Conservation (phyloP, 257 asterid genomes). For the Solanum piurae region DNA sequence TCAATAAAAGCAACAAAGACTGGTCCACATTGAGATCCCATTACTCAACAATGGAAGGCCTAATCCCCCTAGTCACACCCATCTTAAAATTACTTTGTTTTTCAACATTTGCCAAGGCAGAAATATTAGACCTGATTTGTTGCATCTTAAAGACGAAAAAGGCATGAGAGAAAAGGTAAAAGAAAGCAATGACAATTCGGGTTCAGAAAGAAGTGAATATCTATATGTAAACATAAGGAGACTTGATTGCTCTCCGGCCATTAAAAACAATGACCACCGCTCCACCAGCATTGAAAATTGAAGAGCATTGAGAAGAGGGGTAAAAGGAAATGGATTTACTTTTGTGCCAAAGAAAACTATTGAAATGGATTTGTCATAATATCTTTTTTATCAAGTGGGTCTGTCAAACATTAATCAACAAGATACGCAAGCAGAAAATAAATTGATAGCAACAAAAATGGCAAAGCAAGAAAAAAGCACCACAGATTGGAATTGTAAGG, state of each 20-base stretch:
- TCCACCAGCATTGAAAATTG: background rate
- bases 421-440: background rate
- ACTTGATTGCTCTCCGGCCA: background rate
- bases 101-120: background rate
- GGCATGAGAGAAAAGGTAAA: background rate
- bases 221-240: background rate
- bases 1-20: background rate
- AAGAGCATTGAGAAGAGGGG: background rate
- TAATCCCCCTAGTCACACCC: background rate
- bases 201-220: background rate
- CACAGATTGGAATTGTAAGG: background rate
- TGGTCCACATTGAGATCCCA: background rate
- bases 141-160: background rate
- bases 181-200: background rate
- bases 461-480: background rate
- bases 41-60: background rate
- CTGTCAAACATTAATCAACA: background rate
- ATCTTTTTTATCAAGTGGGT: background rate
- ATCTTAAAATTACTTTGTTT: background rate
- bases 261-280: background rate
- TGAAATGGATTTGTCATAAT: background rate
- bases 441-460: background rate
- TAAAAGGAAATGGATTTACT: background rate
- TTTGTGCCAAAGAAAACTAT: background rate
- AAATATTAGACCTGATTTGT: background rate